Base-by-base conservation (phyloP, 2,329 filamentous ascomycete species). In the Colletotrichum phormii region DNA sequence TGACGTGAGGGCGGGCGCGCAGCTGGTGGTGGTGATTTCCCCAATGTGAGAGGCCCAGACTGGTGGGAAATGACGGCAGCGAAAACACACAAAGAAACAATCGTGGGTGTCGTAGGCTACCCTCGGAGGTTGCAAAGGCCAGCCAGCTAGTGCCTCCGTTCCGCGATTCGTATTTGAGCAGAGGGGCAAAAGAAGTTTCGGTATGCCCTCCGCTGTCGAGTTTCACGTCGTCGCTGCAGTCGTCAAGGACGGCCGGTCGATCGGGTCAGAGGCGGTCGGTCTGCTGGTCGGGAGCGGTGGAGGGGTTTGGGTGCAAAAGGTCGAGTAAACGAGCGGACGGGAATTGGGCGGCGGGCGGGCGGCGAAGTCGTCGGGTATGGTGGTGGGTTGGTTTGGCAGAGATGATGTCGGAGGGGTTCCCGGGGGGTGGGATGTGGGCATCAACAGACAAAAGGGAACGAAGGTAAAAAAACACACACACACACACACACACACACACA, bases 231-330 rank as follows among this genome's bases (percentile, higher is more conserved):
- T 24, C 22, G 33, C 11, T 49, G 53, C 26, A 35, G 60, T 62
- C 59, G 51, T 58, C 66, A 54, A 69, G 26, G 55, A 57, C 55
- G 66, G 64, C 55, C 65, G 68, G 64, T 61, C 65, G 68, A 51
- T 71, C 55, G 31, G 29, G 46, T 35, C 3, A 35, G 60, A 59
- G 51, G 26, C 24, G 35, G 53, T 58, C n/a, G 22, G 31, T 62
- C 26, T 59, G 65, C 57, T 24, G 49, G 67, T 54, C 59, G 46
- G 33, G 35, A 37, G 33, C 65, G 51, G 60, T 62, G 66, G 70
- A 72, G 70, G 66, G 66, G 71, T 65, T 73, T 58, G 58, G 54
- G 53, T 35, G 26, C 58, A 57, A 26, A 46, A 26, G 35, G 35
- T 37, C 35, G 35, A 37, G 24, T 64, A 70, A 73, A 72, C 46